Conservation (phyloP, 768 basidiomycete genomes). For the Dictyophora rubrovolvata region DNA sequence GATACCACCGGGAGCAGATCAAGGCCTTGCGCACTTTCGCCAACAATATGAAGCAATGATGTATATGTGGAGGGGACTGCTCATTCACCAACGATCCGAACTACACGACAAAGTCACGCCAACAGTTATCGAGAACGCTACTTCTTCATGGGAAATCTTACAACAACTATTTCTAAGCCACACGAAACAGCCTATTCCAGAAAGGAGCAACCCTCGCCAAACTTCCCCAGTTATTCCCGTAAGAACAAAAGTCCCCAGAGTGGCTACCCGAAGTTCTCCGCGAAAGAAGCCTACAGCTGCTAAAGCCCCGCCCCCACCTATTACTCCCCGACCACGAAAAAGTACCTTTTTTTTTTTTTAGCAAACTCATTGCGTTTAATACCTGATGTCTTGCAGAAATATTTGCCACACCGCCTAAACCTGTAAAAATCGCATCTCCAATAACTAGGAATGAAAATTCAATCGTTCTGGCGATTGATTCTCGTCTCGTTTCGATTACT, state of each 20-base stretch:
- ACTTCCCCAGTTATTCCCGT: not conserved
- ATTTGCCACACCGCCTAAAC: not conserved
- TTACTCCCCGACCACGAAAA: constrained; percentile 34
- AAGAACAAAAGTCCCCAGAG: not conserved
- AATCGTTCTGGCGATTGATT: not conserved
- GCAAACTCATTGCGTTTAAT: not conserved
- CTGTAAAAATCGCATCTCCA: not conserved
- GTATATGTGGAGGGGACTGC: constrained; percentile 62
- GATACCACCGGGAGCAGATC: constrained; percentile 24
- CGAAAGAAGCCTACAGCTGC: constrained; percentile 14
- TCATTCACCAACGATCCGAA: constrained; percentile 47
- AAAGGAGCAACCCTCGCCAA: not conserved
- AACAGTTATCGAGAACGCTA: constrained; percentile 41
- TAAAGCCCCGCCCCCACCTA: constrained; percentile 22
- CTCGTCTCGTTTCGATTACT: constrained; percentile 20
- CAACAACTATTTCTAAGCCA: constrained; percentile 19
- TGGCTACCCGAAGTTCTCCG: constrained; percentile 10
- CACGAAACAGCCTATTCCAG: not conserved
- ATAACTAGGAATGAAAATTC: not conserved
- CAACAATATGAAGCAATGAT: constrained; percentile 43
- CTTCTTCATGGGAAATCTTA: constrained; percentile 42
- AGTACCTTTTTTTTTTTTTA: constrained; percentile 19
- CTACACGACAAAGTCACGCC: constrained; percentile 29
- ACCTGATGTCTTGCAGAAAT: not conserved
- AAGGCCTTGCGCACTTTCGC: constrained; percentile 18